Percentiles rank a stretch among this genome's conserved stretches.
Conservation (phyloP, 768 basidiomycete species). For the Tricholoma matsutake region DNA sequence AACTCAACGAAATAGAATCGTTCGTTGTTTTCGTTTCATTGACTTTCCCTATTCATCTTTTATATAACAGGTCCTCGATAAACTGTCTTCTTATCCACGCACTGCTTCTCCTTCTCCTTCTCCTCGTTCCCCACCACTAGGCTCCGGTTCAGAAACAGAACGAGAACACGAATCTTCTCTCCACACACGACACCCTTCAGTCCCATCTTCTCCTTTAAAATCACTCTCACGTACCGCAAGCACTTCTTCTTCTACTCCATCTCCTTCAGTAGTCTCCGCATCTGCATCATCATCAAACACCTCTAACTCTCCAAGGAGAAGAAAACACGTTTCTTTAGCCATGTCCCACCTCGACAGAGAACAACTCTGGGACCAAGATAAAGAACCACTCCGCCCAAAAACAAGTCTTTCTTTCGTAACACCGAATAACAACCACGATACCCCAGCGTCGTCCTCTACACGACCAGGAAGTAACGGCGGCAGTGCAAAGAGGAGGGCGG, state of each 20-base stretch:
- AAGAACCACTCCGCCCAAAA: neutral
- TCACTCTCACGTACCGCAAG: constrained; percentile 6
- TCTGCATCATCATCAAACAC: neutral
- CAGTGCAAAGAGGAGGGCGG: constrained; percentile 33
- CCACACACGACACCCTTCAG: constrained; percentile 40
- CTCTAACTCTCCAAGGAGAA: constrained; percentile 9
- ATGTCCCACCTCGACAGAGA: constrained; percentile 11
- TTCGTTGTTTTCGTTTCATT: constrained; percentile 34
- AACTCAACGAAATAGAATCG: constrained; percentile 71
- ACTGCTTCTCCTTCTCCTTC: constrained; percentile 43
- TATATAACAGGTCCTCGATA: constrained; percentile 57
- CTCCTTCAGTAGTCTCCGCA: neutral
- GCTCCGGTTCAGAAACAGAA: constrained; percentile 83
- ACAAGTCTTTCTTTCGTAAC: neutral
- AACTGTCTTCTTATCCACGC: constrained; percentile 58
- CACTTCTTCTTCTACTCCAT: neutral
- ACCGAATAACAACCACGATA: neutral
- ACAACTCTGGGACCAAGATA: constrained; percentile 26
- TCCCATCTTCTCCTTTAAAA: constrained; percentile 36
- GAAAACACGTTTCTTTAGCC: constrained; percentile 11
- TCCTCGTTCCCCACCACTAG: constrained; percentile 46
- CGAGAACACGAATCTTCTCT: constrained; percentile 26
- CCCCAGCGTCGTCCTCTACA: no score
- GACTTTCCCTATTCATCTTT: constrained; percentile 12
- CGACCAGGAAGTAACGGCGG: neutral